Evolutionary conservation across 2,329 filamentous ascomycete species (phyloP), one percentile per base, ranked within the genome.

Genomic region (Colletotrichum sp.): DNA sequence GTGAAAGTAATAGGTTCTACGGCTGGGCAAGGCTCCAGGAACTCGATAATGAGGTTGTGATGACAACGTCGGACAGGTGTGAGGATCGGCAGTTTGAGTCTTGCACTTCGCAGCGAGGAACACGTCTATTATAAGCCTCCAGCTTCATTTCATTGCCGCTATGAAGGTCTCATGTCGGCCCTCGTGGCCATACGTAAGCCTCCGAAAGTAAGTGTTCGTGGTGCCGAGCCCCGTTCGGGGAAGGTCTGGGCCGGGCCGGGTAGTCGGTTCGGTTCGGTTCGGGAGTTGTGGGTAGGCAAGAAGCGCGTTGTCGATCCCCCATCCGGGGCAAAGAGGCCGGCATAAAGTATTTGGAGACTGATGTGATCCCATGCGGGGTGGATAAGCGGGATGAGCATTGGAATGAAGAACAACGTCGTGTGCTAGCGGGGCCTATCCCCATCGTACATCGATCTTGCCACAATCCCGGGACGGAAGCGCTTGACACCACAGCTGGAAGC

Each of bases 221-320:
- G 12, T 8, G 29, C 34, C 36, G 34, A 57, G 27, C 16, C 55
- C 15, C 22, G 30, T 16, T 69, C 64, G 64, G 65, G 65, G 65
- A n/a, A 19, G 22, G 36, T 19, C 11, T n/a, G 16, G 30, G 12
- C 64, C 55, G 64, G 55, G 22, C n/a, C 71, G 71, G 64, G 12
- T 29, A n/a, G 5, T 73, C 71, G 64, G 64, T 52, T 73, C 64
- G 71, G 71, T 12, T 62, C 71, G 64, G 71, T 49, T 73, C 64
- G 71, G 71, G 12, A 72, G 57, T 19, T 3, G n/a, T 19, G 11
- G 5, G 11, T 11, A 13, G 11, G 13, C 30, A 13, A 13, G 5
- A 2, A 34, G 5, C 25, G 13, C n/a, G 11, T 6, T 27, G 39
- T 36, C 39, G 29, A 65, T 70, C 57, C 59, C 29, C 59, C 57